phyloP scores from a whole-genome alignment of 495 filamentous ascomycete genomes.

The Penicillium paxilli region DNA sequence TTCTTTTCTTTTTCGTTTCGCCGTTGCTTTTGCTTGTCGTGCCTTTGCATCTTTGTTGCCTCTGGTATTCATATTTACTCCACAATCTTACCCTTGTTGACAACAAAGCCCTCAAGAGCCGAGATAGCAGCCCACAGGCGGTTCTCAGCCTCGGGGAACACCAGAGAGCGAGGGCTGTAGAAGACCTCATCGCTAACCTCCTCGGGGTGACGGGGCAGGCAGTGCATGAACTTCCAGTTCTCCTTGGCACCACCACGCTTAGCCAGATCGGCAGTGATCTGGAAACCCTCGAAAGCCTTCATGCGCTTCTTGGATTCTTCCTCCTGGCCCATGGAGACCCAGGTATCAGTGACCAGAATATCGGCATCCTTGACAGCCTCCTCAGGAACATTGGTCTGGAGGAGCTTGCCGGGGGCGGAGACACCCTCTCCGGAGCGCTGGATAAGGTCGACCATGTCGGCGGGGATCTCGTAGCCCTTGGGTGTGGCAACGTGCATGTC shows the following conservation, averaged over 20 bases:
- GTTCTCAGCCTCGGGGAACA: conserved; percentile 94
- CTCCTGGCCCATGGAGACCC: conserved; percentile 98
- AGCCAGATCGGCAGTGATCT: conserved; percentile 81
- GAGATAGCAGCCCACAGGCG: conserved; percentile 87
- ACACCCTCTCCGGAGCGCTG: conserved; percentile 56
- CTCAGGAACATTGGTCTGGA: conserved; percentile 76
- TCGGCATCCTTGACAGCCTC: conserved; percentile 88
- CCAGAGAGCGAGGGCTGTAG: conserved; percentile 76
- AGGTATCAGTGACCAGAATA: conserved; percentile 92
- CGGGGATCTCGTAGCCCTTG: conserved; percentile 74
- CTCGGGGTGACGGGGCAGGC: conserved; percentile 88
- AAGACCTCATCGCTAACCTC: conserved; percentile 96
- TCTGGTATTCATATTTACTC: too few species aligned
- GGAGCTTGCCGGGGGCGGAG: conserved; percentile 60
- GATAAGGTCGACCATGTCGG: conserved; percentile 68
- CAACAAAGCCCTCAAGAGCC: conserved; percentile 83
- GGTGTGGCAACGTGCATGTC: conserved; percentile 86
- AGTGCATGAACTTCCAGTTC: conserved; percentile 98
- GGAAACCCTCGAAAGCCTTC: conserved; percentile 83
- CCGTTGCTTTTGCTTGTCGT: neutral
- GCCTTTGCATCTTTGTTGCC: too few species aligned
- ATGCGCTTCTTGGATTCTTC: conserved; percentile 72
- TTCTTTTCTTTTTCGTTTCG: neutral
- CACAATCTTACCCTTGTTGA: conserved; percentile 77
- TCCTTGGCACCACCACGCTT: conserved; percentile 82